phyloP scores from a whole-genome alignment of 495 filamentous ascomycete genomes.

The Podospora bellae-mahoneyi region DNA sequence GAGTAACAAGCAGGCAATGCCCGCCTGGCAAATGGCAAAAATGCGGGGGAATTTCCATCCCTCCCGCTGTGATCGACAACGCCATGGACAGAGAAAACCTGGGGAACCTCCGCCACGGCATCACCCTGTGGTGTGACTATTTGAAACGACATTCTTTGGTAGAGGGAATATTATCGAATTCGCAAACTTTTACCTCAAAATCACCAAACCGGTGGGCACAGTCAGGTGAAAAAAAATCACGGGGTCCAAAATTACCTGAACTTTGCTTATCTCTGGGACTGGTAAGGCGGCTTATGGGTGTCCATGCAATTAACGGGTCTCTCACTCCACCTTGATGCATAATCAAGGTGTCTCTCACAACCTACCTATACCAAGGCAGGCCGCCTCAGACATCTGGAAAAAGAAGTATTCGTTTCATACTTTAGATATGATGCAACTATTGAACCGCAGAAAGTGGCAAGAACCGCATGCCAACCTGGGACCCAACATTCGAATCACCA shows the following conservation, averaged over 20 bases:
- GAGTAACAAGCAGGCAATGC: neutral
- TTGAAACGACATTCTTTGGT: neutral
- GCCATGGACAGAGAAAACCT: slow-evolving; percentile 1
- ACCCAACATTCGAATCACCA: too few species aligned
- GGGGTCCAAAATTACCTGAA: neutral
- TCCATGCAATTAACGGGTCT: neutral
- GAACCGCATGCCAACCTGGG: too few species aligned
- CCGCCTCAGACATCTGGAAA: neutral
- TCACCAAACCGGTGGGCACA: neutral
- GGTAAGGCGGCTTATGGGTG: neutral
- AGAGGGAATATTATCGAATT: neutral
- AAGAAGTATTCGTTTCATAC: too few species aligned
- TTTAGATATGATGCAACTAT: too few species aligned
- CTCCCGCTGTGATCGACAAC: slow-evolving; percentile 13
- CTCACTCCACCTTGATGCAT: neutral
- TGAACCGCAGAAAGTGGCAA: too few species aligned
- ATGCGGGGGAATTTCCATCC: slow-evolving; percentile 10
- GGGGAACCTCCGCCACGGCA: neutral
- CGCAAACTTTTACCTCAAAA: neutral
- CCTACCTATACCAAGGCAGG: neutral
- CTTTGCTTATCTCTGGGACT: neutral
- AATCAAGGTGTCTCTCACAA: neutral
- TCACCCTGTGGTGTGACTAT: neutral
- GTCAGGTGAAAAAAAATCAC: neutral
- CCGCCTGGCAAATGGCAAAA: neutral